Percentiles rank a stretch among this genome's conserved stretches.
Conservation (phyloP, 148 eudicot species). For the Camellia japonica region DNA sequence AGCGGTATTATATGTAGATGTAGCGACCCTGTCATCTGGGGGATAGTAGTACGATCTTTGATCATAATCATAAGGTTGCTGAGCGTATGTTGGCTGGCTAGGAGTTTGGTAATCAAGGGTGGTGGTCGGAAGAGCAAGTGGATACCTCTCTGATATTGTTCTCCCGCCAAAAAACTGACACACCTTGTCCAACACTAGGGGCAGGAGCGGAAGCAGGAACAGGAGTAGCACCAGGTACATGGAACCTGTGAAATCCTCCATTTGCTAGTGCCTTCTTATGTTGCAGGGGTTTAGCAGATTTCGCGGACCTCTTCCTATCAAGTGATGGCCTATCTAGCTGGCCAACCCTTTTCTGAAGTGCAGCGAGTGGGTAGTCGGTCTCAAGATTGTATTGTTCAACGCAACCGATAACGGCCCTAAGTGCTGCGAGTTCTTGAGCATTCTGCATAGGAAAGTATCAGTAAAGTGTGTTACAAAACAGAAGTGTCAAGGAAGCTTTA, state of each 20-base stretch:
- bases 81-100: slow-evolving; percentile 33
- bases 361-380: slow-evolving; percentile 50
- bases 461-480: not conserved
- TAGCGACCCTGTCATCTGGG: slow-evolving; percentile 24
- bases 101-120: slow-evolving; percentile 23
- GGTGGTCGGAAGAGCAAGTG: slow-evolving; percentile 21
- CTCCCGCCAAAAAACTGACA: slow-evolving; percentile 15
- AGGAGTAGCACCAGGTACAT: slow-evolving; percentile 13
- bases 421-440: slow-evolving; percentile 53
- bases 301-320: slow-evolving; percentile 36
- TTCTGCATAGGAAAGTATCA: slow-evolving; percentile 25
- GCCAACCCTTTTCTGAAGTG: slow-evolving; percentile 47
- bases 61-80: slow-evolving; percentile 23
- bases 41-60: slow-evolving; percentile 40
- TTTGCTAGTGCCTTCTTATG: slow-evolving; percentile 34
- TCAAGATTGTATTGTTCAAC: slow-evolving; percentile 45
- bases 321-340: slow-evolving; percentile 50
- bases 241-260: slow-evolving; percentile 24
- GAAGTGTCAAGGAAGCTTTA: not conserved
- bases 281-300: slow-evolving; percentile 25
- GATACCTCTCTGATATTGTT: slow-evolving; percentile 27
- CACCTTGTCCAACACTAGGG: slow-evolving; percentile 20
- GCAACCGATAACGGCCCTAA: slow-evolving; percentile 41
- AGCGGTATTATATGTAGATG: slow-evolving; percentile 21
- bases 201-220: not conserved